Percentiles rank a stretch among this genome's conserved stretches.
Evolutionary conservation across 2,329 filamentous ascomycete species (phyloP).

Genomic region (Fusarium sulawesiense): DNA sequence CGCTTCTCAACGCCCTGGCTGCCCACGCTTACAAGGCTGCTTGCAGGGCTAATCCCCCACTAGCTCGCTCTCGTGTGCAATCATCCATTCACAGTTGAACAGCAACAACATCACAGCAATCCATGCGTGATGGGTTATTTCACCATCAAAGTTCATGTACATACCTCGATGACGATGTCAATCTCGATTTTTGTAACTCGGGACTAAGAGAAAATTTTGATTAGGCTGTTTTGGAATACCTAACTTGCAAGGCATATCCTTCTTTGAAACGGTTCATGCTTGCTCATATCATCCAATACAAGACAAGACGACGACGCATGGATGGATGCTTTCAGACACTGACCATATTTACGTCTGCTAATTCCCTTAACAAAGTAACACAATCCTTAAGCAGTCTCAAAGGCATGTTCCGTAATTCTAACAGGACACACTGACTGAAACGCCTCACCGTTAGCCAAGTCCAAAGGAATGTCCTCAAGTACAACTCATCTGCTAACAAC

Average conservation of each 20-base stretch:
- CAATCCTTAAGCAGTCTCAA: neutral
- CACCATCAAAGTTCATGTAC: conserved; percentile 1
- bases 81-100: conserved; percentile 19
- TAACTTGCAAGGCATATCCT: conserved; percentile 2
- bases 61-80: conserved; percentile 13
- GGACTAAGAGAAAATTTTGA: neutral
- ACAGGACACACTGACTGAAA: conserved; percentile 13
- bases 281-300: conserved; percentile 25
- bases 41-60: conserved; percentile 33
- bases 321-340: conserved; percentile 30
- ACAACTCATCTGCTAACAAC: neutral
- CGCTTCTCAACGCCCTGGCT: conserved; percentile 33
- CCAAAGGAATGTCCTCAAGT: neutral
- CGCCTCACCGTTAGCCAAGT: conserved; percentile 32
- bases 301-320: conserved; percentile 21
- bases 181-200: neutral
- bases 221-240: conserved; percentile 7
- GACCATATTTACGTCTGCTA: neutral
- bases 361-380: neutral
- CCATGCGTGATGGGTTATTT: conserved; percentile 1
- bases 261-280: conserved; percentile 37
- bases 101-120: conserved; percentile 17
- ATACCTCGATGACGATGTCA: conserved; percentile 9
- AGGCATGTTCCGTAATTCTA: neutral
- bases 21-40: conserved; percentile 21